A percentile compares a stretch with the other conserved stretches of the same genome.
phyloP scores from a whole-genome alignment of 139 green algal species.

The Desmodesmus armatus region DNA sequence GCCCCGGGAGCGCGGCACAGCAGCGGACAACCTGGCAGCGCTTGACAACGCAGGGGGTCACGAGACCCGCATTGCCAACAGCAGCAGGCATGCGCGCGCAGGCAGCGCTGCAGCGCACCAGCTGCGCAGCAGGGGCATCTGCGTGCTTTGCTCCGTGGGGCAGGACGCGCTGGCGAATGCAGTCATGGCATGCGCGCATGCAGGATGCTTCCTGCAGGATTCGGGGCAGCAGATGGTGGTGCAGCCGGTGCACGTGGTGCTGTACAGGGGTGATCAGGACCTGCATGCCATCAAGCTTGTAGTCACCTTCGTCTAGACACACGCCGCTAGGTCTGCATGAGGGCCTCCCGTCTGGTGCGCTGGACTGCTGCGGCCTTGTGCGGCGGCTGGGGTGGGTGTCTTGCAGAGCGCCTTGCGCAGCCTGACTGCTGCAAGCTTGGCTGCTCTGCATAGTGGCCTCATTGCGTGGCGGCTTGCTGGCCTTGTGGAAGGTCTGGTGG shows the following conservation, averaged over 20 bases:
- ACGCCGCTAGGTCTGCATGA: too few relatives aligned
- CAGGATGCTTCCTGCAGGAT: slow-evolving; percentile 18
- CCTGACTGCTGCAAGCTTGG: too few relatives aligned
- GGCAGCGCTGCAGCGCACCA: slow-evolving; percentile 15
- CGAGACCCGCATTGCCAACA: slow-evolving; percentile 24
- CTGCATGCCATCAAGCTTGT: slow-evolving; percentile 42
- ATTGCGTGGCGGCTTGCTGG: too few relatives aligned
- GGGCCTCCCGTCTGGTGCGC: too few relatives aligned
- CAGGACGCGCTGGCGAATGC: slow-evolving; percentile 30
- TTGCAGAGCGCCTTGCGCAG: too few relatives aligned
- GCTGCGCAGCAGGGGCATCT: slow-evolving; percentile 27
- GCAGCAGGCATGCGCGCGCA: not conserved
- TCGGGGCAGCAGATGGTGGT: slow-evolving; percentile 29
- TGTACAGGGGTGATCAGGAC: slow-evolving; percentile 18
- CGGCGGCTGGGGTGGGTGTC: too few relatives aligned
- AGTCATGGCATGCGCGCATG: slow-evolving; percentile 32
- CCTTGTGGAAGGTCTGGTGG: too few relatives aligned
- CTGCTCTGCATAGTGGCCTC: too few relatives aligned
- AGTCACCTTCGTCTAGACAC: slow-evolving; percentile 3
- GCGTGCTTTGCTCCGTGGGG: slow-evolving; percentile 20
- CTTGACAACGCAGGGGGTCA: slow-evolving; percentile 29
- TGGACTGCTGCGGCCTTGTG: too few relatives aligned
- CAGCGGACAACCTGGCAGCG: slow-evolving; percentile 19
- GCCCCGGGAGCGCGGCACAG: slow-evolving; percentile 12
- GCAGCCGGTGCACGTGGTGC: slow-evolving; percentile 27